phyloP scores from a whole-genome alignment of 495 filamentous ascomycete species.

The Aspergillus indologenus region DNA sequence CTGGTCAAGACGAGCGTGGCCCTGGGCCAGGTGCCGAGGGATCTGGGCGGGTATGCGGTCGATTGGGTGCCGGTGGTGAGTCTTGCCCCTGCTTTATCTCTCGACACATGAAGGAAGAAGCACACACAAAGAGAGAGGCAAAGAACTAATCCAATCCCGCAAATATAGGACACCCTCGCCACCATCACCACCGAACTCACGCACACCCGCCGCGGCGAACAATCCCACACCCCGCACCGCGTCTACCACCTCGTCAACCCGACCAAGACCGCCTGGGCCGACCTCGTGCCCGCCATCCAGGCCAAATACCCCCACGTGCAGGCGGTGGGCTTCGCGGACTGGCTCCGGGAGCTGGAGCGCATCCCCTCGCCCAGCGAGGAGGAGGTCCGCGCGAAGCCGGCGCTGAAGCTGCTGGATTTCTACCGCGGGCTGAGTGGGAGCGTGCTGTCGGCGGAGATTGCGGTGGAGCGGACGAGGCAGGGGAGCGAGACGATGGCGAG shows the following conservation, averaged over 20 bases:
- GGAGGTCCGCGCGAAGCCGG: slow-evolving; percentile 18
- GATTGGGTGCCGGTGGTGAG: slow-evolving; percentile 22
- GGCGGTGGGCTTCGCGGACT: slow-evolving; percentile 15
- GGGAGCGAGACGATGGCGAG: slow-evolving; percentile 23
- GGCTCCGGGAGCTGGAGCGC: slow-evolving; percentile 18
- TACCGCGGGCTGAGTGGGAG: slow-evolving; percentile 15
- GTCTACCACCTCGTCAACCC: slow-evolving; percentile 31
- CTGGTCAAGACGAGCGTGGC: slow-evolving; percentile 26
- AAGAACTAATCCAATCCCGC: no score
- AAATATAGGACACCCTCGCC: slow-evolving; percentile 20
- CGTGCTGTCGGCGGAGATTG: slow-evolving; percentile 12
- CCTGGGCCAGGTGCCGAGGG: slow-evolving; percentile 14
- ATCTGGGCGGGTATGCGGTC: slow-evolving; percentile 6
- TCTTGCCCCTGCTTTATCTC: background rate
- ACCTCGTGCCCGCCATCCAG: slow-evolving; percentile 17
- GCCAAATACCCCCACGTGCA: slow-evolving; percentile 1
- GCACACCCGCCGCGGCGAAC: slow-evolving; percentile 7
- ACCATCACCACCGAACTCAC: slow-evolving; percentile 16
- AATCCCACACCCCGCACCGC: background rate
- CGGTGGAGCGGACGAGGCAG: slow-evolving; percentile 8
- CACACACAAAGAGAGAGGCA: no score
- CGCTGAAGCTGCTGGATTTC: slow-evolving; percentile 29
- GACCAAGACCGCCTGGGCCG: slow-evolving; percentile 15
- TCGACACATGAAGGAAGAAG: no score
- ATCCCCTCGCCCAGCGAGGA: slow-evolving; percentile 8